A percentile compares a stretch with the other conserved stretches of the same genome.
Conservation (phyloP, 1,139 yeast genomes). For the Taiozyma onychis region DNA sequence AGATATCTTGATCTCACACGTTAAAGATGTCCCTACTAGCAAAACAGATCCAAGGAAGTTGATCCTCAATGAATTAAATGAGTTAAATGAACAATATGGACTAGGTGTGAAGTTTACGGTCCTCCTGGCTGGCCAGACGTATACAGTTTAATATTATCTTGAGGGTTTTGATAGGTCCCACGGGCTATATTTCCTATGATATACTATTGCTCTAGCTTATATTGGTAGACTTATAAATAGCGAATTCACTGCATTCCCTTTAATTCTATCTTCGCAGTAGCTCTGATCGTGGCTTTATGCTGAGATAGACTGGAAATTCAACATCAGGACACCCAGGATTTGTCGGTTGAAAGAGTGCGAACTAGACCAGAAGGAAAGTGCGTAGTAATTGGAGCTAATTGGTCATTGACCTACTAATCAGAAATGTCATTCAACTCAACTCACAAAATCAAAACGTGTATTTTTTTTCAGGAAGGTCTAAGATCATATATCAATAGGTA, state of each 20-base stretch:
- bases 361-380: no score
- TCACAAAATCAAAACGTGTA: not conserved
- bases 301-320: no score
- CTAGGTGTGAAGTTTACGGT: conserved; percentile 44
- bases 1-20: conserved; percentile 61
- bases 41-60: conserved; percentile 47
- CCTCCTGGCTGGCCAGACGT: conserved; percentile 48
- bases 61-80: conserved; percentile 43
- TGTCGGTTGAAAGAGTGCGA: no score
- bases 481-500: not conserved
- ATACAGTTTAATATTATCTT: conserved; percentile 10
- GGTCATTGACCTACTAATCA: no score
- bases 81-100: conserved; percentile 31
- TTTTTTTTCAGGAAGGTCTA: not conserved
- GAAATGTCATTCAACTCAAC: not conserved
- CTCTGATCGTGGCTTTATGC: no score
- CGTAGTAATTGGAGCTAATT: no score
- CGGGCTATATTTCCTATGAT: no score
- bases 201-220: no score
- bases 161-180: not conserved
- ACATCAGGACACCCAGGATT: no score
- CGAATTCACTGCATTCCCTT: no score
- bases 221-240: no score
- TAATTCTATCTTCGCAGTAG: no score
- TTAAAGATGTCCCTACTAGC: conserved; percentile 45